Evolutionary conservation across 208 protist genomes (phyloP), one percentile per base, ranked within the genome.

Genomic region (Vickermania ingenoplastis): DNA sequence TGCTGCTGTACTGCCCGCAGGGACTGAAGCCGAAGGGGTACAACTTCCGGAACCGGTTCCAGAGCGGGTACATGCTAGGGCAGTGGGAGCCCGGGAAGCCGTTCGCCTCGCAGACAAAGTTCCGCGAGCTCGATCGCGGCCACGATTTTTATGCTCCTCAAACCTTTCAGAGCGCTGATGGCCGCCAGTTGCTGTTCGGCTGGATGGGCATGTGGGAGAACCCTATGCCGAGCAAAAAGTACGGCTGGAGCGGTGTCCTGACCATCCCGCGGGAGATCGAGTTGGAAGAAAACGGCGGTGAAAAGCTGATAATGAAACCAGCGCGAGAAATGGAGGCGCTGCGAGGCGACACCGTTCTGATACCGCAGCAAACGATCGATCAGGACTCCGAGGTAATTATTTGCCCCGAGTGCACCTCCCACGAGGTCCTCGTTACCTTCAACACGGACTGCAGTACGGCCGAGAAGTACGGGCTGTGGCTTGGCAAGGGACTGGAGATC

Each of bases 401-500:
- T 2, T 63, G 72, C 1, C 65, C 71, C 31, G 59, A 76, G 17
- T 77, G 73, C 67, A 60, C 59, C 2, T 23, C 67, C 0, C 69
- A 75, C 61, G 77, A 83, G 77, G 30, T 83, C 5, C 56, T 75
- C 5, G 21, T 83, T 2, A 30, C 63, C 17, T 75, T 83, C 61
- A 75, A 80, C 59, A 22, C 31, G 7, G 31, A 77, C 31, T 59
- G 50, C 53, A 77, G 73, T 53, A 69, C 73, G 3, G 69, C 73
- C 14, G 77, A 83, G 65, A 71, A 73, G 57, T 83, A 80, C 59
- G 77, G 77, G 13, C 31, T 83, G 54, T 83, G 77, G 74, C 67
- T 83, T 51, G 77, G 77, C 70, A 29, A 41, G 0, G 72, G 77
- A 1, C 61, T 60, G 5, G 73, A 83, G 77, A 41, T 83, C 1